Percentiles rank a stretch among this genome's conserved stretches.
Conservation (phyloP, 495 filamentous ascomycete species). For the Letharia columbiana region DNA sequence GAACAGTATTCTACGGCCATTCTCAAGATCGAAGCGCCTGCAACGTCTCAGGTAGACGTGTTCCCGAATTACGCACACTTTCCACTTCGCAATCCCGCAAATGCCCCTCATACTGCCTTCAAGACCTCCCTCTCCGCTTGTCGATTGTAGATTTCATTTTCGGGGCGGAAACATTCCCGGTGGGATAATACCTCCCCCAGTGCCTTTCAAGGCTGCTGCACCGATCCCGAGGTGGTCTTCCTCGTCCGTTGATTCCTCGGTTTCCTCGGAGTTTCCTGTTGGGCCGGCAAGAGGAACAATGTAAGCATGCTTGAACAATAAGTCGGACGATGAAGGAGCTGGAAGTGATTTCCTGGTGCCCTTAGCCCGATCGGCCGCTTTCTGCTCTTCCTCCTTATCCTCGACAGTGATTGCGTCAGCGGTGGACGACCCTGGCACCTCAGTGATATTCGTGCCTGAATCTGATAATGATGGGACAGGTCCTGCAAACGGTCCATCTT, state of each 20-base stretch:
- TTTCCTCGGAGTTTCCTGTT: neutral
- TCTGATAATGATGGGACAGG: neutral
- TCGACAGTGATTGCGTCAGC: too few relatives aligned
- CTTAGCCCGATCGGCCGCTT: neutral
- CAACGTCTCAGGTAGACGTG: neutral
- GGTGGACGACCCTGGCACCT: neutral
- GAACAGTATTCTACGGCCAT: neutral
- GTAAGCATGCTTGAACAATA: neutral
- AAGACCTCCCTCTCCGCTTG: neutral
- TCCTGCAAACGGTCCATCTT: neutral
- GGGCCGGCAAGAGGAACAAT: neutral
- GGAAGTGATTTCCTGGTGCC: neutral
- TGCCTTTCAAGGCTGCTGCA: neutral
- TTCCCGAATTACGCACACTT: neutral
- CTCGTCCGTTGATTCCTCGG: neutral
- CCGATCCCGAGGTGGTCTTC: neutral
- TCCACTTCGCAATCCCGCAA: too few relatives aligned
- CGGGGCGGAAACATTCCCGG: neutral
- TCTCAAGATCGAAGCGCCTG: neutral
- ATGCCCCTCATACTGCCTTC: too few relatives aligned
- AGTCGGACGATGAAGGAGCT: neutral
- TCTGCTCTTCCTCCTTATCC: neutral
- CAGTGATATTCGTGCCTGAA: neutral
- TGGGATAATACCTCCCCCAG: neutral
- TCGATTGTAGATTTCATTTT: neutral